Percentiles rank a stretch among this genome's conserved stretches.
phyloP scores from a whole-genome alignment of 805 yeast genomes.

The Candida xyloterini region DNA sequence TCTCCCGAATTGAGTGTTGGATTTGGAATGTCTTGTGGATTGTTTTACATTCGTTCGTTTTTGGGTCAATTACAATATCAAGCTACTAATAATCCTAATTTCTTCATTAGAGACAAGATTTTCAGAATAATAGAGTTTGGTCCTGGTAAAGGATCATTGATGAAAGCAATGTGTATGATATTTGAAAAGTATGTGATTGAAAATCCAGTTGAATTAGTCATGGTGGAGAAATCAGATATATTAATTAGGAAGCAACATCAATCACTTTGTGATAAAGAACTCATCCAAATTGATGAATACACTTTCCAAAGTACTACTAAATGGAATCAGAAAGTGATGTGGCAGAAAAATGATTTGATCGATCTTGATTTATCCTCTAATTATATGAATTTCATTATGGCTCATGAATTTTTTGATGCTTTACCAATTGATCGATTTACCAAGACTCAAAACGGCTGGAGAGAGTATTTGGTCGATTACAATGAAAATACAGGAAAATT shows the following conservation, averaged over 20 bases:
- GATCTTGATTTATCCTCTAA: slow-evolving; percentile 35
- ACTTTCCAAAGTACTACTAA: slow-evolving; percentile 38
- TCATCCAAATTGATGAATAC: slow-evolving; percentile 31
- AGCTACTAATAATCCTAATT: slow-evolving; percentile 18
- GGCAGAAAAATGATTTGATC: slow-evolving; percentile 54
- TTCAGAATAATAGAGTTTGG: slow-evolving; percentile 72
- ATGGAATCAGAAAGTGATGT: slow-evolving; percentile 53
- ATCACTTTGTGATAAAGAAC: slow-evolving; percentile 40
- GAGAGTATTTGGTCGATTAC: slow-evolving; percentile 71
- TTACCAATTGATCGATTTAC: slow-evolving; percentile 71
- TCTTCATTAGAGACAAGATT: slow-evolving; percentile 25
- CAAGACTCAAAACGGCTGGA: slow-evolving; percentile 67
- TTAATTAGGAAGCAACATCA: slow-evolving; percentile 56
- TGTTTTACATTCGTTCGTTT: slow-evolving; percentile 67
- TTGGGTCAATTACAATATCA: slow-evolving; percentile 50
- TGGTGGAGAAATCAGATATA: slow-evolving; percentile 72
- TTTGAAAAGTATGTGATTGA: slow-evolving; percentile 40
- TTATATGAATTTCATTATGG: slow-evolving; percentile 59
- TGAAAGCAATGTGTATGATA: slow-evolving; percentile 57
- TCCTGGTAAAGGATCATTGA: slow-evolving; percentile 80
- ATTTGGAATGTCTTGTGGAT: slow-evolving; percentile 81
- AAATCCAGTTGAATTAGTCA: slow-evolving; percentile 42
- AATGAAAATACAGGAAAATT: slow-evolving; percentile 35
- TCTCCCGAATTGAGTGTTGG: slow-evolving; percentile 86
- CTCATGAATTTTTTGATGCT: slow-evolving; percentile 89